Evolutionary conservation across 768 basidiomycete genomes (phyloP).

Genomic region (Mycena metata): DNA sequence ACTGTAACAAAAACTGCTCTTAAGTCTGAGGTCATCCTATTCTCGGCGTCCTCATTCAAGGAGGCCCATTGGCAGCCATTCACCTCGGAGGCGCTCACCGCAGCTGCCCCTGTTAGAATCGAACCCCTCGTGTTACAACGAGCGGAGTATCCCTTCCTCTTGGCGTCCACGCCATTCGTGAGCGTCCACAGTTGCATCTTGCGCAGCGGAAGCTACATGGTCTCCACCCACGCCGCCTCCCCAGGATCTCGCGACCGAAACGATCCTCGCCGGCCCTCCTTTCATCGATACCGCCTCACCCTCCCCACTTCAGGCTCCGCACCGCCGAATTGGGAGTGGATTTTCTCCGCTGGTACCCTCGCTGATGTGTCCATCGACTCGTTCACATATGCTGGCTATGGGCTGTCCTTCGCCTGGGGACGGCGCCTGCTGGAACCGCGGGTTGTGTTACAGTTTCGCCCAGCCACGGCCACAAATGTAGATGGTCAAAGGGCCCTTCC

Average conservation of each 20-base stretch:
- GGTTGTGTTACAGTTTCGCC: too few relatives aligned
- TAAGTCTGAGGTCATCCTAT: constrained; percentile 2
- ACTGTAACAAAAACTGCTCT: constrained; percentile 1
- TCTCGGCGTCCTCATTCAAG: neutral
- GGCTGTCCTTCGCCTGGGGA: too few relatives aligned
- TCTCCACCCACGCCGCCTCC: constrained; percentile 19
- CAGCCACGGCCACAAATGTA: neutral
- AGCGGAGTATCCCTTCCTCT: constrained; percentile 14
- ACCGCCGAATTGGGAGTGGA: too few relatives aligned
- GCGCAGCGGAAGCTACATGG: constrained; percentile 12
- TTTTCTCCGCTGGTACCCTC: too few relatives aligned
- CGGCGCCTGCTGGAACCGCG: too few relatives aligned
- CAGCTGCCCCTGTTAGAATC: neutral
- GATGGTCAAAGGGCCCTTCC: constrained; percentile 20
- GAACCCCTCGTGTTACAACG: constrained; percentile 5
- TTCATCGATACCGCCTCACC: constrained; percentile 23
- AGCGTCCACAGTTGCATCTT: constrained; percentile 18
- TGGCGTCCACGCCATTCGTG: constrained; percentile 12
- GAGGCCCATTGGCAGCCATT: constrained; percentile 9
- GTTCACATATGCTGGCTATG: too few relatives aligned
- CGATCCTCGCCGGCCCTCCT: constrained; percentile 1
- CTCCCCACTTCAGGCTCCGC: neutral
- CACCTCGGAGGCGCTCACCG: neutral
- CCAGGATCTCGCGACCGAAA: neutral
- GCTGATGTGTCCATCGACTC: too few relatives aligned